Percentiles rank a stretch among this genome's conserved stretches.
Evolutionary conservation across 257 asterid species (phyloP).

Genomic region (Craterostigma plantagineum): DNA sequence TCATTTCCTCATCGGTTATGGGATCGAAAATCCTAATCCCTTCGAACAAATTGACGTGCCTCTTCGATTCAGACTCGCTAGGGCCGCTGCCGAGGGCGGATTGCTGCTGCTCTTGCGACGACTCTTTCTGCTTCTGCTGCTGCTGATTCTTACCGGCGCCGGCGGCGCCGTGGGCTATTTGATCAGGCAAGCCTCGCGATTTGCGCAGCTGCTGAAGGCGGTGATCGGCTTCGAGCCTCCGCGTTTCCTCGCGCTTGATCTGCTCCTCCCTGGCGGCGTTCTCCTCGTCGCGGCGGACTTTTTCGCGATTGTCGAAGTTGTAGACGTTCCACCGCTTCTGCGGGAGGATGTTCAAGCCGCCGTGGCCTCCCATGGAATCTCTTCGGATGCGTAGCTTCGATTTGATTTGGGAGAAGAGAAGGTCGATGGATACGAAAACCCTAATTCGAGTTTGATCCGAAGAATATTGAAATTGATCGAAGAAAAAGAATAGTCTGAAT

Average conservation of each 20-base stretch:
- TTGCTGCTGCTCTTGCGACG: too few relatives aligned
- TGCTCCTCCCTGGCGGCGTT: slow-evolving; percentile 93
- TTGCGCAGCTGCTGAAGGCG: slow-evolving; percentile 77
- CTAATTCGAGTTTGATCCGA: too few relatives aligned
- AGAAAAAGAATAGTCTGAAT: too few relatives aligned
- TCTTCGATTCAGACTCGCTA: slow-evolving; percentile 20
- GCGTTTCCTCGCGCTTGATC: slow-evolving; percentile 64
- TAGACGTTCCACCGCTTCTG: slow-evolving; percentile 96
- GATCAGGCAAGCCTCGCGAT: slow-evolving; percentile 48
- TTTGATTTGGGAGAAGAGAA: too few relatives aligned
- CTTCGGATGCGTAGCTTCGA: too few relatives aligned
- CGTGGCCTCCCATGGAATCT: slow-evolving; percentile 98
- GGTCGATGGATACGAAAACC: too few relatives aligned
- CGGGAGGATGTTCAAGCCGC: slow-evolving; percentile 89
- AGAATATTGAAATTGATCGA: too few relatives aligned
- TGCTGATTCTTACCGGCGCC: too few relatives aligned
- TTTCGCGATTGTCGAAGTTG: slow-evolving; percentile 88
- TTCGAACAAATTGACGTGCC: slow-evolving; percentile 69
- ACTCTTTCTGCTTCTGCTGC: slow-evolving; percentile 5
- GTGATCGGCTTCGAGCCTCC: slow-evolving; percentile 45
- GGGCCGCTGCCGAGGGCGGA: too few relatives aligned
- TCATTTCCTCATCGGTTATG: slow-evolving; percentile 17
- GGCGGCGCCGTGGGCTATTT: too few relatives aligned
- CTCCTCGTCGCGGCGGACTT: slow-evolving; percentile 76
- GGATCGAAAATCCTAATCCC: slow-evolving; percentile 82